phyloP scores from a whole-genome alignment of 2,329 filamentous ascomycete species.

The Penicillium sp. region DNA sequence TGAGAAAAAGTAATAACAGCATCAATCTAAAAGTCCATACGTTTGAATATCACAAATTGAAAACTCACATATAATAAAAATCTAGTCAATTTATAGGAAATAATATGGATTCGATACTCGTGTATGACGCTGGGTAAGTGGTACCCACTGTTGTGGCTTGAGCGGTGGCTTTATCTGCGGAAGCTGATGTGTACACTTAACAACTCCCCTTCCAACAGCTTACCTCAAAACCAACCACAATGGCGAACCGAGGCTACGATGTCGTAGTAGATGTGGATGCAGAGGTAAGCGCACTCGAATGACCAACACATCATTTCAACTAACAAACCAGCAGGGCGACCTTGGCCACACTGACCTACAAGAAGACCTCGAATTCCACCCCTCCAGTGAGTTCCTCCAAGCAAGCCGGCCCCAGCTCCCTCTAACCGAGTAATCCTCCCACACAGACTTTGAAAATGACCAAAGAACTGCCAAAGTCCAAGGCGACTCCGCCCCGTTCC shows the following conservation, averaged over 20 bases:
- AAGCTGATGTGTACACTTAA: slow-evolving; percentile 38
- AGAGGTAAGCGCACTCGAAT: slow-evolving; percentile 61
- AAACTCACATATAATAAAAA: background rate
- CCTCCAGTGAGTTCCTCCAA: slow-evolving; percentile 60
- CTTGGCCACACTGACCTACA: slow-evolving; percentile 97
- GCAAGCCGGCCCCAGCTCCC: background rate
- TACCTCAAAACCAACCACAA: slow-evolving; percentile 41
- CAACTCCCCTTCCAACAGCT: slow-evolving; percentile 22
- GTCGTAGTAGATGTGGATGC: slow-evolving; percentile 97
- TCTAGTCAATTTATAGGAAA: background rate
- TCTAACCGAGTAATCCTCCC: background rate
- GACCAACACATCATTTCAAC: background rate
- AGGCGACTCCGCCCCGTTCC: slow-evolving; percentile 52
- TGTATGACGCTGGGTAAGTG: background rate
- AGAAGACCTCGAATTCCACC: slow-evolving; percentile 98
- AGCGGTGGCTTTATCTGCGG: slow-evolving; percentile 28
- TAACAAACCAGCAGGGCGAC: slow-evolving; percentile 66
- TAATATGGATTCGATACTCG: background rate
- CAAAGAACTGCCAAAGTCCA: slow-evolving; percentile 51
- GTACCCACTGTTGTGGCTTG: slow-evolving; percentile 27
- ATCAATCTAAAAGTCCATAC: background rate
- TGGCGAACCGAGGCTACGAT: slow-evolving; percentile 89
- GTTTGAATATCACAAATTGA: background rate
- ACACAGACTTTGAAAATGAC: slow-evolving; percentile 65
- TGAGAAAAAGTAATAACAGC: background rate